Conservation (phyloP, 352 stramenopile genomes). For the Elongisporangium prolatum region DNA sequence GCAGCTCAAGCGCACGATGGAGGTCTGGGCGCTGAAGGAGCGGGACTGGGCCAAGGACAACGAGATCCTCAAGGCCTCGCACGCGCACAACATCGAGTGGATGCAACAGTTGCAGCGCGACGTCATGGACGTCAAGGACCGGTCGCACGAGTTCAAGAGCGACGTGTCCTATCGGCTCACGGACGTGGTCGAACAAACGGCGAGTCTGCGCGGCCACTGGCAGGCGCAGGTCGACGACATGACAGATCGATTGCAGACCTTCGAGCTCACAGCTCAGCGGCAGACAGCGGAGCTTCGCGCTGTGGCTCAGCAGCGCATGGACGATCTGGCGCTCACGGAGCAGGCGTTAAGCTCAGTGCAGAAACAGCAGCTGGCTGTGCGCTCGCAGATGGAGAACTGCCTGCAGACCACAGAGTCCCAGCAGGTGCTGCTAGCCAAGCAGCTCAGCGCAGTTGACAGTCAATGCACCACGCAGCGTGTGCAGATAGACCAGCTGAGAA, state of each 20-base stretch:
- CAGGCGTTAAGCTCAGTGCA: slow-evolving; percentile 61
- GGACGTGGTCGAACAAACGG: slow-evolving; percentile 59
- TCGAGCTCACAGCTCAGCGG: slow-evolving; percentile 34
- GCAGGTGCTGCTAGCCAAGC: slow-evolving; percentile 39
- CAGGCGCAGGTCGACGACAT: slow-evolving; percentile 69
- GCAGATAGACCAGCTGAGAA: slow-evolving; percentile 43
- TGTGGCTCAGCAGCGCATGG: slow-evolving; percentile 49
- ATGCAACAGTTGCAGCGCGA: slow-evolving; percentile 84
- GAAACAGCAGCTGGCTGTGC: slow-evolving; percentile 57
- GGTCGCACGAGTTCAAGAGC: slow-evolving; percentile 55
- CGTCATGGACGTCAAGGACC: slow-evolving; percentile 77
- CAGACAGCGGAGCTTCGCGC: slow-evolving; percentile 34
- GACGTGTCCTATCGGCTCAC: slow-evolving; percentile 51
- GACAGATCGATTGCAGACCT: slow-evolving; percentile 49
- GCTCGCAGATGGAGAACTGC: slow-evolving; percentile 50
- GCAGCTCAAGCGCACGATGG: slow-evolving; percentile 69
- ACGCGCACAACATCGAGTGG: slow-evolving; percentile 81
- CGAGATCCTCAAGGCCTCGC: slow-evolving; percentile 79
- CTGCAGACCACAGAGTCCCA: slow-evolving; percentile 34
- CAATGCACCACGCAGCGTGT: slow-evolving; percentile 27
- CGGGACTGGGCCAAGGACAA: slow-evolving; percentile 85
- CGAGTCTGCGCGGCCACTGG: slow-evolving; percentile 60
- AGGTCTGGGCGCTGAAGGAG: slow-evolving; percentile 79
- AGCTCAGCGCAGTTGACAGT: slow-evolving; percentile 49
- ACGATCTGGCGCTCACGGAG: slow-evolving; percentile 75